Conservation (phyloP, 2,329 filamentous ascomycete genomes). For the Apiospora phragmitis region DNA sequence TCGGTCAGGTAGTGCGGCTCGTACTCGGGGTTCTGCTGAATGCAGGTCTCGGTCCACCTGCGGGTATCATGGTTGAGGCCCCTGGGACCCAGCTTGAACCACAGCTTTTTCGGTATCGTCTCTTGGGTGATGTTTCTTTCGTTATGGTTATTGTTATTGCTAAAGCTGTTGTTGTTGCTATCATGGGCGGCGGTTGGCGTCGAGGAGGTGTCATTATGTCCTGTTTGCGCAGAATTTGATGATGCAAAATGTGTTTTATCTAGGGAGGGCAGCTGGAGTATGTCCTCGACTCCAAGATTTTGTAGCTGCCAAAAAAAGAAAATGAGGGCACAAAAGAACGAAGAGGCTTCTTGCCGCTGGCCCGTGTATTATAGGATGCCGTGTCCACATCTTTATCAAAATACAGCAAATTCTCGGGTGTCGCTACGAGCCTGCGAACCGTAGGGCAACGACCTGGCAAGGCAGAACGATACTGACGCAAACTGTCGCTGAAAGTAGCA, state of each 20-base stretch:
- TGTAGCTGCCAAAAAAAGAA: background rate
- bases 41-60: conserved; percentile 33
- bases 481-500: background rate
- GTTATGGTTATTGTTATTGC: background rate
- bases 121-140: background rate
- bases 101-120: conserved; percentile 33
- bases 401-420: background rate
- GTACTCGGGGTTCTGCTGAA: conserved; percentile 28
- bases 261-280: background rate
- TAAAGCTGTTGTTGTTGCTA: too few relatives aligned
- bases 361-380: background rate
- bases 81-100: conserved; percentile 40
- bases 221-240: background rate
- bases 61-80: conserved; percentile 31
- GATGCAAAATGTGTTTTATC: background rate
- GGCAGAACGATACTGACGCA: background rate
- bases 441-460: background rate
- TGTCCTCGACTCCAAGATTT: background rate
- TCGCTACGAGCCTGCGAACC: background rate
- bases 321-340: background rate
- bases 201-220: background rate
- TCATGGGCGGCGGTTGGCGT: background rate
- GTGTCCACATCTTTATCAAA: background rate
- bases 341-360: background rate
- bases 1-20: conserved; percentile 30